Base-by-base conservation (phyloP, 2,329 filamentous ascomycete species). In the Chalara sp. region DNA sequence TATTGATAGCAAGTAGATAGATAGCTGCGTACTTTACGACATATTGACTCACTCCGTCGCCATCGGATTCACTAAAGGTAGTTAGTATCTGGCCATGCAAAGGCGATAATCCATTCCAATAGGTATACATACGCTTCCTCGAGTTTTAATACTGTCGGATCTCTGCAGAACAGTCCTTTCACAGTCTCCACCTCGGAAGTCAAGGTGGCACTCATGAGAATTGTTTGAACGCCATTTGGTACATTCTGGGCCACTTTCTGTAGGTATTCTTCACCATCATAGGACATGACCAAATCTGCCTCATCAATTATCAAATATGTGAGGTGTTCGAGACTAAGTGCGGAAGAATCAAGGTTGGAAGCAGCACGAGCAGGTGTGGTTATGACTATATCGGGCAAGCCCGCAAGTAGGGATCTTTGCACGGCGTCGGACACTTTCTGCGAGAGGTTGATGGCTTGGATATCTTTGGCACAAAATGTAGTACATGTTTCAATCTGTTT, bases 171-270 rank as follows among this genome's bases (percentile, higher is more conserved):
- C 32, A 96, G 76, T 2, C 80, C 81, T 66, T 93, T 93, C 52
- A 99, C 70, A 1, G 82, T 85, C 58, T 96, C 86, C 4, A 97
- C 83, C 63, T 99, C 93, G 0, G 85, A 81, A 5, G 87, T 91
- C 48, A 99, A 75, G 0, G 93, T 99, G 6, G 93, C 93, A 58
- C 89, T 96, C 83, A 95, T 95, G 65, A 99, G 78, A 62, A 93
- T 84, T 1, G 89, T 91, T 71, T 99, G 93, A 0, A 95, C 80
- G 2, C 87, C 87, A 64, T 87, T 87, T 0, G 92, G 91, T 28
- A 97, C 75, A 2, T 83, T 79, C 59, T 86, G 82, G 0, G 90
- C 78, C 33, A 99, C 76, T 59, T 81, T 86, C 62, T 90, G 81
- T 54, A 99, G 77, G 61, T 97, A 93, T 53, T 95, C 87, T 52